Evolutionary conservation across 192 early-diverging fungal genomes (phyloP).

Genomic region (Rhizophlyctis rosea): DNA sequence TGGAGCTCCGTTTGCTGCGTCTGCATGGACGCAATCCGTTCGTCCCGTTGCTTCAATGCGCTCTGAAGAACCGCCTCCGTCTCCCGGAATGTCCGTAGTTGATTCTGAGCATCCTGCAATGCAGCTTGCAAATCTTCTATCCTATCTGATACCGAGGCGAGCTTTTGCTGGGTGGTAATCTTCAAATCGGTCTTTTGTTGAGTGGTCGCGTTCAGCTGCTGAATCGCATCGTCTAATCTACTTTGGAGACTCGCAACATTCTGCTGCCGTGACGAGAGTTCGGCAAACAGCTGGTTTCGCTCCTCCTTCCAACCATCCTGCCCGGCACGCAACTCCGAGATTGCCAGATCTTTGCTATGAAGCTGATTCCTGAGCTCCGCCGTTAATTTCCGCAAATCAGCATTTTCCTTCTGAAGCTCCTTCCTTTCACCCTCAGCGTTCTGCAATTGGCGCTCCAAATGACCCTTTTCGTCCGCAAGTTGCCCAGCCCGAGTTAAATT

Average conservation of each 20-base stretch:
- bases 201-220: slow-evolving; percentile 30
- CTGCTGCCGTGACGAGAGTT: slow-evolving; percentile 18
- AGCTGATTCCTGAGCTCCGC: slow-evolving; percentile 22
- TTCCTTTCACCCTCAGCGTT: slow-evolving; percentile 21
- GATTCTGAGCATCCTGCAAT: slow-evolving; percentile 36
- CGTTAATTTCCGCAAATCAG: slow-evolving; percentile 15
- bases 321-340: slow-evolving; percentile 21
- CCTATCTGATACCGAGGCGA: slow-evolving; percentile 39
- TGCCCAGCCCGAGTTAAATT: neutral
- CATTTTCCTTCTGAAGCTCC: slow-evolving; percentile 25
- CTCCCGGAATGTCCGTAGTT: slow-evolving; percentile 34
- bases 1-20: slow-evolving; percentile 13
- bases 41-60: slow-evolving; percentile 32
- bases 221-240: slow-evolving; percentile 29
- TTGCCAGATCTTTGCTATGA: slow-evolving; percentile 19
- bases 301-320: slow-evolving; percentile 19
- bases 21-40: slow-evolving; percentile 28
- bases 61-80: slow-evolving; percentile 31
- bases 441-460: slow-evolving; percentile 19
- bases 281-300: slow-evolving; percentile 8
- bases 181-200: slow-evolving; percentile 33
- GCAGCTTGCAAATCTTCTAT: slow-evolving; percentile 36
- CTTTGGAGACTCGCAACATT: slow-evolving; percentile 28
- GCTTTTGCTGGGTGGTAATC: slow-evolving; percentile 39
- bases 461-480: slow-evolving; percentile 23